Base-by-base conservation (phyloP, 2,329 filamentous ascomycete species). In the Apiospora phragmitis region DNA sequence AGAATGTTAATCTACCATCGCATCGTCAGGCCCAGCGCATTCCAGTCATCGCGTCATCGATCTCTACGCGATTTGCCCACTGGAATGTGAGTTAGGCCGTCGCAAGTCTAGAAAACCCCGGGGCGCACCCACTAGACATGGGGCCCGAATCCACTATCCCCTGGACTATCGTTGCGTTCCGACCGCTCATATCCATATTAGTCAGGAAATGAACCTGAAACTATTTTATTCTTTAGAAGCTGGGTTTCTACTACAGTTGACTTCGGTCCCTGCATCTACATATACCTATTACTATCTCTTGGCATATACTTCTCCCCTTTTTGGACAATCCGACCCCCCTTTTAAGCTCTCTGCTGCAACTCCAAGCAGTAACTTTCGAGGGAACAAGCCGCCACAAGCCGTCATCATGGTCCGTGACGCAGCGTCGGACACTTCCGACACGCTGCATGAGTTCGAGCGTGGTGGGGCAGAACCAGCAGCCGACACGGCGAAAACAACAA, bases 31-130 rank as follows among this genome's bases (percentile, higher is more conserved):
- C 4, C 12, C 49, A 32, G 24, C 24, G 24, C 49, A 55, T 29
- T 18, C 24, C n/a, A 32, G 42, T 67, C 65, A 67, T 67, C n/a
- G 65, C 65, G 45, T 67, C 65, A 67, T 67, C 65, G 65, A 67
- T 67, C 45, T n/a, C 6, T 26, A 9, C 65, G 29, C 24, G 41
- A 43, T n/a, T 21, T 29, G 41, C 18, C 42, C 65, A 3, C 65
- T 26, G 65, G 38, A 29, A 43, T 26, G 41, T 12, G 65, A 32
- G 9, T 18, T 43, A 7, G 38, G 12, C 65, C n/a, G 41, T 24
- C 65, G 65, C 38, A 32, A 29, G 32, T 67, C 38, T 26, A 18
- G n/a, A 26, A 67, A 45, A 67, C 7, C 65, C 65, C 38, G 38
- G 29, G 14, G 14, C n/a, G n/a, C 38, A 16, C n/a, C 26, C 65